Conservation (phyloP, 163 green algal genomes). For the Chlamydomonas reinhardtii region DNA sequence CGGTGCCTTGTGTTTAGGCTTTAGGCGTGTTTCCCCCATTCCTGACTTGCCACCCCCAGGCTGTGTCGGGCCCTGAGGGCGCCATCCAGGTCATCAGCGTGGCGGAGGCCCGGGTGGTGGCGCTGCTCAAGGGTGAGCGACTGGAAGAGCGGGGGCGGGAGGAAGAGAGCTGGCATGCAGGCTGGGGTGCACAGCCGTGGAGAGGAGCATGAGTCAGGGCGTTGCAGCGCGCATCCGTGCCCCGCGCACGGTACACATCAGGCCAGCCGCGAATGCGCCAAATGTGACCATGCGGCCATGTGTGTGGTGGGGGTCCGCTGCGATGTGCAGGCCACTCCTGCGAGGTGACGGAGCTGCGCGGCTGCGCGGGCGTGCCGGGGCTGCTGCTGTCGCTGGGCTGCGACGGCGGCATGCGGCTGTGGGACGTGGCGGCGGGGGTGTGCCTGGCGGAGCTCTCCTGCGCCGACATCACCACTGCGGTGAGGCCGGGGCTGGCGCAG, state of each 20-base stretch:
- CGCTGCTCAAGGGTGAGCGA: slow-evolving; percentile 61
- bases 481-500: too few relatives aligned
- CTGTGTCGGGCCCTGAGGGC: slow-evolving; percentile 63
- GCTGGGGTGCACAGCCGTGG: too few relatives aligned
- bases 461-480: too few relatives aligned
- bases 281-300: too few relatives aligned
- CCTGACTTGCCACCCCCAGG: slow-evolving; percentile 57
- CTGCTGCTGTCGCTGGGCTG: slow-evolving; percentile 44
- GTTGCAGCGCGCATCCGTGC: too few relatives aligned
- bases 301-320: too few relatives aligned
- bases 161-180: neutral
- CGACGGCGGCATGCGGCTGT: slow-evolving; percentile 36
- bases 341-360: slow-evolving; percentile 45
- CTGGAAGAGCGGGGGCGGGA: neutral
- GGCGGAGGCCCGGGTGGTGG: slow-evolving; percentile 64
- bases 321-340: slow-evolving; percentile 21
- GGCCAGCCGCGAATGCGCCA: too few relatives aligned
- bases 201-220: too few relatives aligned
- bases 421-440: slow-evolving; percentile 19
- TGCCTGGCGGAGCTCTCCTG: slow-evolving; percentile 7
- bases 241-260: too few relatives aligned
- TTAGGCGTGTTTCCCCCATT: too few relatives aligned
- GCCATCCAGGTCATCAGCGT: slow-evolving; percentile 78
- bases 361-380: slow-evolving; percentile 29
- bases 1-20: too few relatives aligned